A percentile compares a stretch with the other conserved stretches of the same genome.
Evolutionary conservation across 2,329 filamentous ascomycete species (phyloP).

Genomic region (Xylariaceae sp.): DNA sequence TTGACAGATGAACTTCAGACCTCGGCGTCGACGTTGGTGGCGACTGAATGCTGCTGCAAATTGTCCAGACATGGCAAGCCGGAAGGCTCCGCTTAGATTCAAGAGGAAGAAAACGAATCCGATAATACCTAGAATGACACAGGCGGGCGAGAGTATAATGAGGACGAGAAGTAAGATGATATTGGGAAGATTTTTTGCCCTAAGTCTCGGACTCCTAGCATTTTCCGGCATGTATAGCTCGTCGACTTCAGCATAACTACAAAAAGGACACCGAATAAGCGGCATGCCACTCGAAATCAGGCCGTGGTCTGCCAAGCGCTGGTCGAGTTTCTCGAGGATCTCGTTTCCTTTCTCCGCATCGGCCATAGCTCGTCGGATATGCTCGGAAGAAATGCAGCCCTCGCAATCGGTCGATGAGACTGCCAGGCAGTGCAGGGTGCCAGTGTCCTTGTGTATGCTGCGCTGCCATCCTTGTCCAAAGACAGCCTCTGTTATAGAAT

Average conservation of each 20-base stretch:
- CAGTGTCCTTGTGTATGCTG: constrained; percentile 69
- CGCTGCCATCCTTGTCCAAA: constrained; percentile 91
- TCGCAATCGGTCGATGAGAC: constrained; percentile 67
- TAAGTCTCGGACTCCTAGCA: constrained; percentile 56
- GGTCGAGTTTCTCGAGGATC: constrained; percentile 72
- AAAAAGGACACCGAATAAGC: constrained; percentile 84
- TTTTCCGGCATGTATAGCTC: constrained; percentile 63
- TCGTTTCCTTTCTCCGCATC: constrained; percentile 68
- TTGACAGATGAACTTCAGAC: constrained; percentile 75
- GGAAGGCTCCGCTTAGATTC: constrained; percentile 42
- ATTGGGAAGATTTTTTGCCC: constrained; percentile 48
- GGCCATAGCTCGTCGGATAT: constrained; percentile 70
- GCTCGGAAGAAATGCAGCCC: constrained; percentile 67
- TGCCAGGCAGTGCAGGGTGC: constrained; percentile 81
- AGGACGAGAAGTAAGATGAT: constrained; percentile 33
- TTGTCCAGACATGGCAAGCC: constrained; percentile 41
- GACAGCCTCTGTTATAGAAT: constrained; percentile 79
- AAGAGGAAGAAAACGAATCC: constrained; percentile 37
- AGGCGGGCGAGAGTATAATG: constrained; percentile 45
- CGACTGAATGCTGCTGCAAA: constrained; percentile 62
- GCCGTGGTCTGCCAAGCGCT: constrained; percentile 72
- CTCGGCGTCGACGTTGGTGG: constrained; percentile 67
- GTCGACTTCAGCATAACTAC: constrained; percentile 85
- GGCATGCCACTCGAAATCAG: constrained; percentile 71
- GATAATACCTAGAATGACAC: constrained; percentile 54